Percentiles rank a stretch among this genome's conserved stretches.
Conservation (phyloP, 495 filamentous ascomycete genomes). For the Choiromyces venosus region DNA sequence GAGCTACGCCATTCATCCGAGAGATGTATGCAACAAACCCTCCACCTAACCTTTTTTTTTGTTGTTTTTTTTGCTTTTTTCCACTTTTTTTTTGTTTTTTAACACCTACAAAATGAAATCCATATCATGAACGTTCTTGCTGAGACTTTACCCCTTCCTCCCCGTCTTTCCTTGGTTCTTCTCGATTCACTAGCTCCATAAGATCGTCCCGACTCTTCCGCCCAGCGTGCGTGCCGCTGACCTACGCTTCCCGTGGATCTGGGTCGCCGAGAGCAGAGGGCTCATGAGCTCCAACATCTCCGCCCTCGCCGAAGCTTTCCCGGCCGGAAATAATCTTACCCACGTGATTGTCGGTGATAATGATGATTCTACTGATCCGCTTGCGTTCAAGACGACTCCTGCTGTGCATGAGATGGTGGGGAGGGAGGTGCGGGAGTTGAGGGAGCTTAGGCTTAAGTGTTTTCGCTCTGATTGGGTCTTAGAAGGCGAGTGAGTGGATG, state of each 20-base stretch:
- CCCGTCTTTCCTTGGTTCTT: background rate
- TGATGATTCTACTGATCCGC: background rate
- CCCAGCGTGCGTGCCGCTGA: background rate
- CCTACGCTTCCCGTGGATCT: background rate
- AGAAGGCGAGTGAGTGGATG: background rate
- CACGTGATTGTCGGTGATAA: background rate
- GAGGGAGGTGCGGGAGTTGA: background rate
- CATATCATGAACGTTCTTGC: background rate
- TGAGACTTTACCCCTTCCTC: background rate
- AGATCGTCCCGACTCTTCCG: background rate
- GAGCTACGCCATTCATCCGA: background rate
- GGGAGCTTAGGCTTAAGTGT: background rate
- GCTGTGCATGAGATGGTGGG: background rate
- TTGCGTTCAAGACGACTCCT: background rate
- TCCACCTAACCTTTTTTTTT: background rate
- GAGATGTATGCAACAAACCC: slow-evolving; percentile 3
- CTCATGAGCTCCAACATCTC: background rate
- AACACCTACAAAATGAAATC: background rate
- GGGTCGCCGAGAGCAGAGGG: background rate
- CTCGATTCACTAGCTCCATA: background rate
- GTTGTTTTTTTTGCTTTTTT: background rate
- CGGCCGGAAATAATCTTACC: background rate
- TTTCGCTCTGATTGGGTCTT: background rate
- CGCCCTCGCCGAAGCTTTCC: background rate
- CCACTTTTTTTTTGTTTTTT: background rate